Evolutionary conservation across 2,329 filamentous ascomycete species (phyloP).

Genomic region (Fusarium sp.): DNA sequence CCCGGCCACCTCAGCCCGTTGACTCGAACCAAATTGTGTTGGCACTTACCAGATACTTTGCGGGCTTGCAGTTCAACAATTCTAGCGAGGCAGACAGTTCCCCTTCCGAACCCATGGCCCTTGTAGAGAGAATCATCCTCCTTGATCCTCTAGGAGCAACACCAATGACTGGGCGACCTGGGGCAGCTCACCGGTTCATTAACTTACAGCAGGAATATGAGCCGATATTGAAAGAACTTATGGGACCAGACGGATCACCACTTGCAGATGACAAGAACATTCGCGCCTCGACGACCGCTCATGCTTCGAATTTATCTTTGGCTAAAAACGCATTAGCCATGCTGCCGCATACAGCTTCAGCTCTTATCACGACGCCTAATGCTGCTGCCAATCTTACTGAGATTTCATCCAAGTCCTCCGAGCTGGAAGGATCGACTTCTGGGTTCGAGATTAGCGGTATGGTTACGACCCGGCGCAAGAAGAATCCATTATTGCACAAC

Average conservation of each 20-base stretch:
- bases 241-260: slow-evolving; percentile 47
- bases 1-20: slow-evolving; percentile 53
- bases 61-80: slow-evolving; percentile 67
- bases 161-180: slow-evolving; percentile 66
- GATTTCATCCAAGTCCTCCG: slow-evolving; percentile 52
- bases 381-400: slow-evolving; percentile 72
- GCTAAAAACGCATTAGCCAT: slow-evolving; percentile 77
- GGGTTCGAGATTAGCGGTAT: slow-evolving; percentile 61
- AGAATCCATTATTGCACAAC: slow-evolving; percentile 94
- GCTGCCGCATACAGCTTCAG: slow-evolving; percentile 86
- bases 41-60: slow-evolving; percentile 80
- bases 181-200: slow-evolving; percentile 70
- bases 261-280: slow-evolving; percentile 49
- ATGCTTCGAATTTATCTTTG: slow-evolving; percentile 77
- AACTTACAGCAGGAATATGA: slow-evolving; percentile 93
- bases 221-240: slow-evolving; percentile 72
- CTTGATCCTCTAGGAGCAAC: slow-evolving; percentile 89
- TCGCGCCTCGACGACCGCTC: slow-evolving; percentile 57
- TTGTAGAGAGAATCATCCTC: slow-evolving; percentile 87
- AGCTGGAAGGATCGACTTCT: slow-evolving; percentile 61
- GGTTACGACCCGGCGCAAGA: slow-evolving; percentile 65
- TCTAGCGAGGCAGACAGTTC: slow-evolving; percentile 48
- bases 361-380: slow-evolving; percentile 85
- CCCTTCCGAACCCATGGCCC: slow-evolving; percentile 63
- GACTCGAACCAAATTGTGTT: slow-evolving; percentile 74